Evolutionary conservation across 1,284 basidiomycete genomes (phyloP), one percentile per base, ranked within the genome.

Genomic region (Erythrobasidium hasegawianum): DNA sequence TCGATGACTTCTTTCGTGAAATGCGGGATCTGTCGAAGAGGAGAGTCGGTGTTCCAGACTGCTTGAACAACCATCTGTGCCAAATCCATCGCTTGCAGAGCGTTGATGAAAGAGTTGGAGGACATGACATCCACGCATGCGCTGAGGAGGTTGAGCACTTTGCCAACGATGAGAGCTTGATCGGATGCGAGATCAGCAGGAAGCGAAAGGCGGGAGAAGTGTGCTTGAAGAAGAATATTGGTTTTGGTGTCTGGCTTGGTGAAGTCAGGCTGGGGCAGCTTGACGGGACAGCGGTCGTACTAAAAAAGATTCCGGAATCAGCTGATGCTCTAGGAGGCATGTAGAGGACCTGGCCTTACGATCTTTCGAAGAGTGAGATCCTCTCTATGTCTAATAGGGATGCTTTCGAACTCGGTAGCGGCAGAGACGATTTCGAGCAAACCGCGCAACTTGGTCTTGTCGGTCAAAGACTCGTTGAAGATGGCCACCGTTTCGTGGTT

Each of bases 31-130:
- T 98, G 95, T 75, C 89, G 90, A 75, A 97, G 78, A 0, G 92
- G 90, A 52, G 88, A 91, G 77, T 97, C 96, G 33, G 87, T 88
- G 75, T 98, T 94, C 95, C 95, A 97, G 76, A 95, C 87, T 0
- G 90, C 94, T 78, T 98, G 96, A 1, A 97, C 92, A 77, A 90
- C 93, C 95, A 98, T 98, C 79, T 98, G 96, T n/a, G 88, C 90
- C 67, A 98, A 78, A 79, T 99, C 96, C 96, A 98, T 98, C 0
- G 94, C 95, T 56, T 94, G 89, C 14, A 97, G 81, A 0, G 94
- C 95, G 75, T 87, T 95, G 73, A 98, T 78, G 87, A 87, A 95
- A 2, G 90, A 92, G 75, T 97, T 97, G 55, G 88, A 92, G 3
- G 89, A 93, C 91, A 98, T 93, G 68, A 98, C 95, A 76, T 69